phyloP scores from a whole-genome alignment of 116 monocot species.

The Dioscorea cayenensis region DNA sequence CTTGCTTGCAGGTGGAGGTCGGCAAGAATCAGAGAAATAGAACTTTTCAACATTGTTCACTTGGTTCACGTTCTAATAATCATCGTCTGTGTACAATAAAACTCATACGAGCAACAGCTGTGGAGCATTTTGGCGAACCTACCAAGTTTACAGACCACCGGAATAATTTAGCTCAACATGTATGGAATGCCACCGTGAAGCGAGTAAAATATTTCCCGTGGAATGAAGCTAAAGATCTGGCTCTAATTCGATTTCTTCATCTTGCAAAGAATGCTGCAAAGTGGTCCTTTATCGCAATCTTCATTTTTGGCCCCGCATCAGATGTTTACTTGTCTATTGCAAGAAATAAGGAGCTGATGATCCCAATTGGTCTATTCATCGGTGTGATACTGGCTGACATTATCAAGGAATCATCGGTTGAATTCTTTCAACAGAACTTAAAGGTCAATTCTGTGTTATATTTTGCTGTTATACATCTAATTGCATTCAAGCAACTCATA shows the following conservation, averaged over 20 bases:
- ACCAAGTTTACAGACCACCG: conserved; percentile 1
- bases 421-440: not conserved
- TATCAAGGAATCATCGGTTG: not conserved
- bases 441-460: not conserved
- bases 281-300: conserved; percentile 14
- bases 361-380: not conserved
- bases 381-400: not conserved
- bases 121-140: conserved; percentile 17
- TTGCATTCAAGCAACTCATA: not conserved
- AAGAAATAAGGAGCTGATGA: not conserved
- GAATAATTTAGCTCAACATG: conserved; percentile 3
- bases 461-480: not conserved
- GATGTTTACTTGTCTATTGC: not conserved
- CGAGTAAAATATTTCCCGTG: conserved; percentile 30
- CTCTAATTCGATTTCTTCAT: conserved; percentile 5
- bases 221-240: conserved; percentile 21
- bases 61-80: not conserved
- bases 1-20: not conserved
- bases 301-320: not conserved
- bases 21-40: not conserved
- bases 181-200: conserved; percentile 4
- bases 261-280: conserved; percentile 17
- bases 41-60: not conserved
- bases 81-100: not conserved
- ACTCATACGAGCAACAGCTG: conserved; percentile 7